These are phyloP conservation scores for Metschnikowia aberdeeniae DNA, from an alignment of 805 yeast species.

Conservation along the genomic window DNA sequence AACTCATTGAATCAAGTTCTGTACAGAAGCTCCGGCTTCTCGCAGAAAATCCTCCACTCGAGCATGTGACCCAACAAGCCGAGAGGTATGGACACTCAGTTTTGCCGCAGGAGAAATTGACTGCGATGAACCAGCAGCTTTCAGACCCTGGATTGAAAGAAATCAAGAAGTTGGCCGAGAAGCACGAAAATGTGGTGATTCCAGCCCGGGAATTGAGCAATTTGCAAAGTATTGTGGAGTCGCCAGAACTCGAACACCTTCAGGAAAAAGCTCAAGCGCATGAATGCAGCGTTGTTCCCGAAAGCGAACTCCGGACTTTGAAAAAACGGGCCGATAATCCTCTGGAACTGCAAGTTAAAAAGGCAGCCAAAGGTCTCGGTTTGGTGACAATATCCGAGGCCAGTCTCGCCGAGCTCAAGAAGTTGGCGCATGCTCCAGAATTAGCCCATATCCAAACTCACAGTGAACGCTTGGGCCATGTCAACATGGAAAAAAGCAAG, in stretches of 20 bases:
- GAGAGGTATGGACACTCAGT: background rate
- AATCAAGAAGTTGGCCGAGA: slow-evolving; percentile 15
- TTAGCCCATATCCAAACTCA: slow-evolving; percentile 20
- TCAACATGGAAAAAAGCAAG: slow-evolving; percentile 18
- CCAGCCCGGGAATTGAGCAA: slow-evolving; percentile 11
- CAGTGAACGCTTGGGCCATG: slow-evolving; percentile 20
- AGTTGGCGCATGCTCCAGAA: slow-evolving; percentile 21
- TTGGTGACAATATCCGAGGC: slow-evolving; percentile 1
- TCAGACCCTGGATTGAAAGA: slow-evolving; percentile 10
- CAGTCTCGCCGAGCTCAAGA: slow-evolving; percentile 7
- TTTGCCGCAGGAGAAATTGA: slow-evolving; percentile 5
- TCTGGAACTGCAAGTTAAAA: slow-evolving; percentile 6
- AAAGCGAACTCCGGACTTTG: slow-evolving; percentile 8
- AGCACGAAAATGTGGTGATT: slow-evolving; percentile 8
- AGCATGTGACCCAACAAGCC: slow-evolving; percentile 9
- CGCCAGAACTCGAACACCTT: slow-evolving; percentile 9
- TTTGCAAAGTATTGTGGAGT: slow-evolving; percentile 4
- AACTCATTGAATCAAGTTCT: background rate
- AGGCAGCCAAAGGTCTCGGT: slow-evolving; percentile 8
- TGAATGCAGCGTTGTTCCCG: slow-evolving; percentile 7
- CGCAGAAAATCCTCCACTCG: slow-evolving; percentile 11
- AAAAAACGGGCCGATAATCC: slow-evolving; percentile 11
- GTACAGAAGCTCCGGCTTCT: background rate
- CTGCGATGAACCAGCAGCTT: slow-evolving; percentile 5
- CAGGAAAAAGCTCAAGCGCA: slow-evolving; percentile 8